These are phyloP conservation scores for Epichloe festucae DNA, from an alignment of 2,329 filamentous ascomycete genomes.

Conservation along the genomic window DNA sequence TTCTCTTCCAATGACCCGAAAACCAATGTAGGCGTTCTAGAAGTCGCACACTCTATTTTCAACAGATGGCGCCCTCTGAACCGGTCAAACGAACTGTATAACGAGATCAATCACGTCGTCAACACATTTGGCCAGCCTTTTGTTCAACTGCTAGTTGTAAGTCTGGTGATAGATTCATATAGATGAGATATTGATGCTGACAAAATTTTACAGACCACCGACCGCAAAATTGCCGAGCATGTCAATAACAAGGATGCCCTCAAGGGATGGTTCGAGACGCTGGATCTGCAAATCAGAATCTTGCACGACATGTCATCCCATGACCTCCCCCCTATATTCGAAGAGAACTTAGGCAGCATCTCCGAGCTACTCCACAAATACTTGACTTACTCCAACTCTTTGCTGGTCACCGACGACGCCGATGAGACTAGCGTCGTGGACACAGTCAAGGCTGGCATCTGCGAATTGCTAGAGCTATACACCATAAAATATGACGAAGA, in stretches of 20 bases:
- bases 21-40: constrained; percentile 85
- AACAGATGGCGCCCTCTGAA: constrained; percentile 90
- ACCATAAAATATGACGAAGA: constrained; percentile 93
- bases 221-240: constrained; percentile 61
- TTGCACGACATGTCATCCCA: constrained; percentile 96
- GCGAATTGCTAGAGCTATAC: constrained; percentile 79
- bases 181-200: constrained; percentile 6
- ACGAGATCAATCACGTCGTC: constrained; percentile 93
- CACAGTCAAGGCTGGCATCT: constrained; percentile 84
- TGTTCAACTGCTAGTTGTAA: constrained; percentile 62
- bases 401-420: constrained; percentile 79
- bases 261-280: constrained; percentile 66
- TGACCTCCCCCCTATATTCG: constrained; percentile 87
- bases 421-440: constrained; percentile 74
- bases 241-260: constrained; percentile 62
- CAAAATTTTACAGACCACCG: constrained; percentile 40
- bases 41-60: constrained; percentile 97
- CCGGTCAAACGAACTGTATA: constrained; percentile 82
- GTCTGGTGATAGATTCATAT: constrained; percentile 10
- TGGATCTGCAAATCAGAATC: constrained; percentile 82
- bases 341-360: constrained; percentile 71
- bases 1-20: constrained; percentile 70
- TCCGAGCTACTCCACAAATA: constrained; percentile 82
- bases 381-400: constrained; percentile 73
- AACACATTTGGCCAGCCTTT: constrained; percentile 74